A percentile compares a stretch with the other conserved stretches of the same genome.
phyloP scores from a whole-genome alignment of 176 grass and related monocot genomes.

The Oryza brachyantha region DNA sequence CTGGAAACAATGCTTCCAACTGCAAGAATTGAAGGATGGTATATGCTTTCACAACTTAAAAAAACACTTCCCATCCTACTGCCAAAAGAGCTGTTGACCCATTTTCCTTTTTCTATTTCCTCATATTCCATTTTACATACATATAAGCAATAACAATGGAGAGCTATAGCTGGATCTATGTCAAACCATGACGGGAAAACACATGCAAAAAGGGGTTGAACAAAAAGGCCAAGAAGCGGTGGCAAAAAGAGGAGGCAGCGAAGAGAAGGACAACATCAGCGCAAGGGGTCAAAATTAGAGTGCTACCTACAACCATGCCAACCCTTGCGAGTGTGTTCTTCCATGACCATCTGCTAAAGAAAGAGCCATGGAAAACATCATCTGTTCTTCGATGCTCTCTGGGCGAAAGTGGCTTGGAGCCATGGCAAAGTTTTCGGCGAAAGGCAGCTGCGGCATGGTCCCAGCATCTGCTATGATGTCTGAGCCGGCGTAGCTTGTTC shows the following conservation, averaged over 20 bases:
- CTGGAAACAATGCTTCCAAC: not conserved
- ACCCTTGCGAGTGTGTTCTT: conserved; percentile 59
- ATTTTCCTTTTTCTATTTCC: conserved; percentile 62
- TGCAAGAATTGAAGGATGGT: not conserved
- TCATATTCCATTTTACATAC: conserved; percentile 75
- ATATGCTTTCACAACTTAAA: not conserved
- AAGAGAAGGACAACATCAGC: not conserved
- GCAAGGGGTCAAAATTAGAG: conserved; percentile 43
- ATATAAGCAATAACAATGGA: conserved; percentile 76
- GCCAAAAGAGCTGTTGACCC: conserved; percentile 36
- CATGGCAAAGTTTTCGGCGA: conserved; percentile 44
- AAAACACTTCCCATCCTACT: not conserved
- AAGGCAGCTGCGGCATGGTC: conserved; percentile 37
- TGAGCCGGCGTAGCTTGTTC: conserved; percentile 76
- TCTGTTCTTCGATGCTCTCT: conserved; percentile 91
- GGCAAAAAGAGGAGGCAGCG: conserved; percentile 35
- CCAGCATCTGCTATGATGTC: conserved; percentile 59
- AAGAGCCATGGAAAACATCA: conserved; percentile 91
- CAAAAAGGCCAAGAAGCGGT: conserved; percentile 38
- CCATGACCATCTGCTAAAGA: conserved; percentile 76
- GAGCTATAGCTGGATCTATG: conserved; percentile 52
- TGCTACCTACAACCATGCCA: conserved; percentile 82
- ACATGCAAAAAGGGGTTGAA: conserved; percentile 33
- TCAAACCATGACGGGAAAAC: conserved; percentile 50
- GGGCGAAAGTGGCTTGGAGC: conserved; percentile 57